A percentile compares a stretch with the other conserved stretches of the same genome.
Evolutionary conservation across 2,329 filamentous ascomycete species (phyloP).

Genomic region (Rhynchosporium secalis): DNA sequence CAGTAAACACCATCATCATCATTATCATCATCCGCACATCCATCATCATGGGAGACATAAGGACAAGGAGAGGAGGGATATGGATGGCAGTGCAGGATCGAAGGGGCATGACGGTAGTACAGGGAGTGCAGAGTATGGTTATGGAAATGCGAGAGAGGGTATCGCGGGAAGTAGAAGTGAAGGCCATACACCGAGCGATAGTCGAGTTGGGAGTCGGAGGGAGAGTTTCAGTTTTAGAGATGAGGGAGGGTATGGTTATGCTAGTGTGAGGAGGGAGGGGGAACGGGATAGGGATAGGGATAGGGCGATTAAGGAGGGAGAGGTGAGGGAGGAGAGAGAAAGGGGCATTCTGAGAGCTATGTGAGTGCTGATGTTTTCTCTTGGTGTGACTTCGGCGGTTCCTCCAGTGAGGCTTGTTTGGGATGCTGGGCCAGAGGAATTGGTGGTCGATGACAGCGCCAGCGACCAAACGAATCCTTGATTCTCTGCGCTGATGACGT

Average conservation of each 20-base stretch:
- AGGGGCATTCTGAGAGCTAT: constrained; percentile 43
- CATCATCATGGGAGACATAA: constrained; percentile 32
- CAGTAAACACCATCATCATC: constrained; percentile 27
- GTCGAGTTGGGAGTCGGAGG: constrained; percentile 47
- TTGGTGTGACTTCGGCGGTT: background rate
- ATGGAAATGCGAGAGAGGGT: constrained; percentile 20
- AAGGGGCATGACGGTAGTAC: too few species aligned
- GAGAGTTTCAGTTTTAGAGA: constrained; percentile 42
- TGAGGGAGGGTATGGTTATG: constrained; percentile 38
- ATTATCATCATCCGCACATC: constrained; percentile 29
- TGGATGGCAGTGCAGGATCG: too few species aligned
- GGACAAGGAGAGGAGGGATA: constrained; percentile 7
- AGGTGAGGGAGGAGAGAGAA: constrained; percentile 46
- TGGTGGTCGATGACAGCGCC: too few species aligned
- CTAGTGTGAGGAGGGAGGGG: constrained; percentile 18
- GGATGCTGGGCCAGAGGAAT: too few species aligned
- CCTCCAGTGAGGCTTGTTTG: too few species aligned
- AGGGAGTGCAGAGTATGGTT: too few species aligned
- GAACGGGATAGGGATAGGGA: constrained; percentile 7
- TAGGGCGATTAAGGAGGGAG: constrained; percentile 42
- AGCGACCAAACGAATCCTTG: too few species aligned
- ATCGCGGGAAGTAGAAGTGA: constrained; percentile 40
- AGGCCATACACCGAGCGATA: constrained; percentile 47
- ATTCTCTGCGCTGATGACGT: too few species aligned
- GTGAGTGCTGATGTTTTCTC: constrained; percentile 35